A percentile compares a stretch with the other conserved stretches of the same genome.
phyloP scores from a whole-genome alignment of 331 rosid genomes.

The Malus hybrid region DNA sequence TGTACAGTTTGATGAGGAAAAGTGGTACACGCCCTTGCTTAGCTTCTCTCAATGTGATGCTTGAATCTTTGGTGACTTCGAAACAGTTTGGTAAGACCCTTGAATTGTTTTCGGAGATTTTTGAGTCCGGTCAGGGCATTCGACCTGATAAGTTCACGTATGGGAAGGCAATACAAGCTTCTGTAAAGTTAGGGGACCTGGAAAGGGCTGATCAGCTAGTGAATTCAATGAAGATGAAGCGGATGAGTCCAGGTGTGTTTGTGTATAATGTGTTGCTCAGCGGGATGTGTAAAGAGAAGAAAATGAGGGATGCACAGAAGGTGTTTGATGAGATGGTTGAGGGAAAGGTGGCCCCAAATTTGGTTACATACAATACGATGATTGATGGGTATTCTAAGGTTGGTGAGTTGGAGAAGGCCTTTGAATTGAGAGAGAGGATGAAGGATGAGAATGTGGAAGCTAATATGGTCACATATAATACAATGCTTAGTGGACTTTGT shows the following conservation, averaged over 20 bases:
- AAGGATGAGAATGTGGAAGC: slow-evolving; percentile 36
- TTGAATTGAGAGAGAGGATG: slow-evolving; percentile 56
- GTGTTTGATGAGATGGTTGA: slow-evolving; percentile 60
- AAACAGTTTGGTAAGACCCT: slow-evolving; percentile 33
- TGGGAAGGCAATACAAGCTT: slow-evolving; percentile 54
- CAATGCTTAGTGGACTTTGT: slow-evolving; percentile 59
- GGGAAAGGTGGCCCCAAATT: slow-evolving; percentile 28
- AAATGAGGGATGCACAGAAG: slow-evolving; percentile 46
- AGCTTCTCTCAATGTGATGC: slow-evolving; percentile 32
- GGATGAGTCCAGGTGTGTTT: slow-evolving; percentile 30
- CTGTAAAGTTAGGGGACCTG: slow-evolving; percentile 48
- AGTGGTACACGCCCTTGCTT: slow-evolving; percentile 36
- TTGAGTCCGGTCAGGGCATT: slow-evolving; percentile 26
- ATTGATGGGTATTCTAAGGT: slow-evolving; percentile 61
- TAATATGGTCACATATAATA: slow-evolving; percentile 54
- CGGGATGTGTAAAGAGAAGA: slow-evolving; percentile 41
- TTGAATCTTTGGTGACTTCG: slow-evolving; percentile 30
- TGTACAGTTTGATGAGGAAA: slow-evolving; percentile 41
- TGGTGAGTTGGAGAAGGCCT: slow-evolving; percentile 57
- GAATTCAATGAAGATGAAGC: slow-evolving; percentile 36
- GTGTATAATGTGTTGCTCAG: slow-evolving; percentile 43
- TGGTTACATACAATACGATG: slow-evolving; percentile 55
- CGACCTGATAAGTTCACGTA: slow-evolving; percentile 38
- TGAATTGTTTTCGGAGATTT: slow-evolving; percentile 34
- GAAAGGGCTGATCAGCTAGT: slow-evolving; percentile 35